Base-by-base conservation (phyloP, 1,284 basidiomycete species). In the Marasmius sp. region DNA sequence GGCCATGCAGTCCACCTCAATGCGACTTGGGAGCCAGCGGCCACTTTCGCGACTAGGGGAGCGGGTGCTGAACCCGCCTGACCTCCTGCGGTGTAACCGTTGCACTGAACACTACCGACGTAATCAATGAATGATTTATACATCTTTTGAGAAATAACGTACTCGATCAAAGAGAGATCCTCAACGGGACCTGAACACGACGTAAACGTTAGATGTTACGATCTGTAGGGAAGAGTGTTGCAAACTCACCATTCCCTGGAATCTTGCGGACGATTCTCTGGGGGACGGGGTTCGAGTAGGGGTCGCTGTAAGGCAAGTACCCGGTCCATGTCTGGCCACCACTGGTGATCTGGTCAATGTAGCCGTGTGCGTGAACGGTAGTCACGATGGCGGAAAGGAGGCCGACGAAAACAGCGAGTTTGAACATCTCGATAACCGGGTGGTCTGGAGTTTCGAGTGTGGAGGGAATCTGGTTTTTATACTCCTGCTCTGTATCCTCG, bases 1-100 rank as follows among this genome's bases (percentile, higher is more conserved):
- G 80, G 81, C 82, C 82, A 84, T 3, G 77, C 73, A 0, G 81
- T 83, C 81, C 81, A 83, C 68, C 82, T 80, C 27, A 83, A 67
- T 16, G 73, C 68, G 33, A 83, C 69, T 36, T 73, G 65, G 76
- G n/a, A 74, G 1, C 81, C 82, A 12, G 82, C 79, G 5, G 79
- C 74, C 36, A 81, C 74, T 0, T 78, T 79, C 2, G 75, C 82
- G 60, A 70, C 72, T 38, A 82, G 69, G 5, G 79, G 72, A 16
- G 81, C 80, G 11, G 82, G 82, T 1, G 75, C 73, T 18, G 77
- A 27, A 27, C 27, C 78, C 16, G 71, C 74, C 18, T 71, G 61
- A 11, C 77, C 78, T 43, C 75, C 79, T 12, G 69, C 76, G 8
- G 75, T 65, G 60, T 74, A 79, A 0, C 78, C 79, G 61, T 80